Evolutionary conservation across 1,284 basidiomycete species (phyloP), one percentile per base, ranked within the genome.

Genomic region (Puccinia horiana): DNA sequence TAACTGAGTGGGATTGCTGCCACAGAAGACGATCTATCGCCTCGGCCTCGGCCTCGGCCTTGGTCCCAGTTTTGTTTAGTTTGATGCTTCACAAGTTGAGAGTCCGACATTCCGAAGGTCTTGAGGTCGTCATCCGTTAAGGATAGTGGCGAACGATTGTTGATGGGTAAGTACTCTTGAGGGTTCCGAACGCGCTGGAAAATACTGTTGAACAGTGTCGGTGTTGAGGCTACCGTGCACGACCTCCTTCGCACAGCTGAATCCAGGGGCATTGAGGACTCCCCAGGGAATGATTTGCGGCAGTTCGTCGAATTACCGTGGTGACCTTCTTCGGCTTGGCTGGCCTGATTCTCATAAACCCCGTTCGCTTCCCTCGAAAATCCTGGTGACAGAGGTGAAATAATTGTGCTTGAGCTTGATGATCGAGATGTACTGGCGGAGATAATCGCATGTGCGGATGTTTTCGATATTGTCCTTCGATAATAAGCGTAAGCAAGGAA

Each of bases 91-190:
- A 70, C 42, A 16, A 70, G 42, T 42, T 70, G 69, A 35, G 52
- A 74, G 49, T 74, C 72, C 16, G 72, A 74, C 72, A 74, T 52
- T 12, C 72, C 72, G 18, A 74, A 54, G 32, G 72, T 74, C 35
- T 54, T 56, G 5, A 74, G 49, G 49, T 74, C 52, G 3, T 74
- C 72, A n/a, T 74, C 49, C 20, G 47, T 74, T 20, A 74, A 56
- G 1, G 72, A 47, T 35, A 74, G 23, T 32, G 47, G 44, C 49
- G 72, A 74, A 26, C 44, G 72, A 26, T 54, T 74, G 23, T 12
- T 16, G 29, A 74, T 23, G 0, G 49, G 32, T 56, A 35, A 56
- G 44, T 12, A 32, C 26, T 56, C 35, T 20, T 74, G 72, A 16
- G 72, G 72, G 32, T 56, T 74, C 18, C 72, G 49, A 18, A 74